These are phyloP conservation scores for Cryptococcus sp. DNA, from an alignment of 1,284 basidiomycete species.

Conservation along the genomic window DNA sequence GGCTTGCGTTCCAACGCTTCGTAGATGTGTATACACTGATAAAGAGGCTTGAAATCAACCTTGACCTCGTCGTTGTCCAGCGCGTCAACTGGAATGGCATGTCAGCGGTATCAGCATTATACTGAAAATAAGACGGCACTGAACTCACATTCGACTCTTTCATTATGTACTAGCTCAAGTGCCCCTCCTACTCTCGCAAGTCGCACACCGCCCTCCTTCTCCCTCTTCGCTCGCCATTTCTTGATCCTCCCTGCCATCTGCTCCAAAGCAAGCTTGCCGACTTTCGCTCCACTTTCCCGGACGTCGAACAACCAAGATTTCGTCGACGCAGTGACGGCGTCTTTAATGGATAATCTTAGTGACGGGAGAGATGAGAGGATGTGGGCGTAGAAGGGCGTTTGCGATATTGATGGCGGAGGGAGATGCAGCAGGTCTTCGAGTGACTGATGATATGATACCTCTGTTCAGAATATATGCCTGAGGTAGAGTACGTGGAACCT, in stretches of 20 bases:
- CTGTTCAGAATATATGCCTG: slow-evolving; percentile 14
- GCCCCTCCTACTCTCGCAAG: slow-evolving; percentile 88
- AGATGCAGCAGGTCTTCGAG: slow-evolving; percentile 91
- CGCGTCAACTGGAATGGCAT: slow-evolving; percentile 68
- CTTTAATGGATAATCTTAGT: slow-evolving; percentile 82
- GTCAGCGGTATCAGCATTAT: too few species aligned
- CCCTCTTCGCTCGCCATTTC: slow-evolving; percentile 79
- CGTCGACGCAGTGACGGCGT: slow-evolving; percentile 89
- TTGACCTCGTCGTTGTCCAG: slow-evolving; percentile 83
- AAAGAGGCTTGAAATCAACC: slow-evolving; percentile 93
- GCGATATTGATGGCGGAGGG: slow-evolving; percentile 84
- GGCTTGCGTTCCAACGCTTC: slow-evolving; percentile 84
- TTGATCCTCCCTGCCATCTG: slow-evolving; percentile 82
- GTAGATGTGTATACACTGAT: slow-evolving; percentile 97
- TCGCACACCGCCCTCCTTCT: slow-evolving; percentile 61
- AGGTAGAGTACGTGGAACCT: slow-evolving; percentile 22
- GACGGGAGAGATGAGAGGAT: slow-evolving; percentile 89
- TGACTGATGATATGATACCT: slow-evolving; percentile 74
- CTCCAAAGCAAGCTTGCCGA: slow-evolving; percentile 86
- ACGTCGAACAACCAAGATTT: slow-evolving; percentile 98
- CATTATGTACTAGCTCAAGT: slow-evolving; percentile 89
- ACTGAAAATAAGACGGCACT: background rate
- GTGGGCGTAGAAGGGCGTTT: slow-evolving; percentile 91
- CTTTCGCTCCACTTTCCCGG: slow-evolving; percentile 79
- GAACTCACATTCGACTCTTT: slow-evolving; percentile 85